Base-by-base conservation (phyloP, 1,139 yeast species). In the Lodderomyces orthopsilosis region DNA sequence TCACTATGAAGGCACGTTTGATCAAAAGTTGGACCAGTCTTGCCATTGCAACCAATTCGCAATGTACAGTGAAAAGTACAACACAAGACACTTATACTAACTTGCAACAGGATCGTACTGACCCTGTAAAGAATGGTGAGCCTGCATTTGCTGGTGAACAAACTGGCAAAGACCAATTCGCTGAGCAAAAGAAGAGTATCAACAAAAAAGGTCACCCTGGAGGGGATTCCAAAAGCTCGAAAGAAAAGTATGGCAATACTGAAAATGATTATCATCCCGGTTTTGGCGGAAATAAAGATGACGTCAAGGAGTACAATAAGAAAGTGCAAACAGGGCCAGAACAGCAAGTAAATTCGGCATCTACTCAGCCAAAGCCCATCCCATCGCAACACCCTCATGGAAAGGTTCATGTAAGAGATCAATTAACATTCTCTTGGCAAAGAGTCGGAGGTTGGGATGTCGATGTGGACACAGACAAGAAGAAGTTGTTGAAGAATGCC, bases 371-470 rank as follows among this genome's bases (percentile, higher is more conserved):
- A 13, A 42, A 35, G 38, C 47, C 43, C 36, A n/a, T 4, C 17
- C 42, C 41, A n/a, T 33, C 28, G 22, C 40, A 45, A 6, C 41
- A 44, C 14, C 23, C 45, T 8, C 35, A 37, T 17, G 46, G 50
- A n/a, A 58, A 57, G 42, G 52, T 54, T 27, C 54, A 59, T 38
- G 56, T 66, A 37, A 55, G 70, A 48, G 62, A 62, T 35, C 51
- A 60, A 44, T 51, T 70, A 17, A 65, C 73, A 6, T 72, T 72
- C 45, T 62, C 72, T 14, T 73, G 78, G 78, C 47, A 55, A 42
- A 58, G 64, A 26, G 67, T 73, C 18, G 78, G 75, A n/a, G 55
- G 61, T 28, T 73, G 78, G 78, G 62, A 66, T 37, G 40, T 51
- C 3, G 52, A 51, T 9, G 47, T 50, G 6, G 27, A 32, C 32